Evolutionary conservation across 495 filamentous ascomycete genomes (phyloP).

Genomic region (Aspergillus coremiiformis): DNA sequence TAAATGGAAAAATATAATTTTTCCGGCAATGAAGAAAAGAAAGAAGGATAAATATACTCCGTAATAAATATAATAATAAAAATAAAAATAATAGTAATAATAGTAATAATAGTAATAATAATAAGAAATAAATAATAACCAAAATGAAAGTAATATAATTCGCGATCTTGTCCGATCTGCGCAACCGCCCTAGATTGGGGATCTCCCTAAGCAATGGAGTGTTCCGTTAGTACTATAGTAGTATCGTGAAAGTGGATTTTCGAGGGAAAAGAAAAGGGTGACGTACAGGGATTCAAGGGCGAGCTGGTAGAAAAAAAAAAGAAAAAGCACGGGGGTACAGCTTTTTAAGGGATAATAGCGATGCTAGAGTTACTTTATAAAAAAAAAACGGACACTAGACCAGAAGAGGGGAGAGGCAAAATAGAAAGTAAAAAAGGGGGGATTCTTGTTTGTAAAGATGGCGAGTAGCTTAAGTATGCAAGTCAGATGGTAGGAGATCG

Average conservation of each 20-base stretch:
- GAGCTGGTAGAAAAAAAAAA: not conserved
- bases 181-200: constrained; percentile 7
- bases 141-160: not conserved
- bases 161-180: constrained; percentile 10
- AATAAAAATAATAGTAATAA: not conserved
- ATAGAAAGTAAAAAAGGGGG: not conserved
- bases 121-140: not conserved
- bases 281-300: not conserved
- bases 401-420: not conserved
- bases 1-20: too few relatives aligned
- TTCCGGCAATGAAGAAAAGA: too few relatives aligned
- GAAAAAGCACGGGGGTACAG: not conserved
- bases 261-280: not conserved
- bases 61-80: too few relatives aligned
- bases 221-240: too few relatives aligned
- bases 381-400: not conserved
- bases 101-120: not conserved
- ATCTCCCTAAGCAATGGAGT: too few relatives aligned
- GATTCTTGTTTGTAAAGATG: not conserved
- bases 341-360: not conserved
- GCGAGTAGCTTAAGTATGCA: constrained; percentile 1
- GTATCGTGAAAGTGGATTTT: constrained; percentile 1
- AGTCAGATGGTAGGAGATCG: constrained; percentile 14
- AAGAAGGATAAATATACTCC: too few relatives aligned
- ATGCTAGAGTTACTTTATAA: not conserved